These are phyloP conservation scores for Gliomastix tumulicola DNA, from an alignment of 2,329 filamentous ascomycete species.

Conservation along the genomic window DNA sequence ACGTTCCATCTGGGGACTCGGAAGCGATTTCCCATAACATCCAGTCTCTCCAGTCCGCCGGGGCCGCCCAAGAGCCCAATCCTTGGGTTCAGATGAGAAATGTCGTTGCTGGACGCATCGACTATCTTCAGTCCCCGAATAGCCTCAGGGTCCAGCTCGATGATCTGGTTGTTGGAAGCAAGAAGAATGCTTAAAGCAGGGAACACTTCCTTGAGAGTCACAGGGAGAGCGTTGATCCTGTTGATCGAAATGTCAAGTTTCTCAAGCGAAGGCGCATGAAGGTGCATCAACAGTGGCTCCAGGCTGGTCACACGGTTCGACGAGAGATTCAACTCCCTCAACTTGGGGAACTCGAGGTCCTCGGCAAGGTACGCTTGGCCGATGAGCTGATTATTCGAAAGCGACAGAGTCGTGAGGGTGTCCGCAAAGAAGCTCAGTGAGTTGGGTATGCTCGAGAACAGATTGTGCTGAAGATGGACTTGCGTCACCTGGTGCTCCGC, in stretches of 20 bases:
- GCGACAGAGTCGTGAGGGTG: slow-evolving; percentile 63
- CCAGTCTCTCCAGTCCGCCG: slow-evolving; percentile 55
- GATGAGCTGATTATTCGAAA: slow-evolving; percentile 68
- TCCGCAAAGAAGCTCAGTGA: slow-evolving; percentile 65
- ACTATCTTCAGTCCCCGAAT: slow-evolving; percentile 69
- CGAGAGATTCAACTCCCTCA: slow-evolving; percentile 71
- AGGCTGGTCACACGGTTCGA: slow-evolving; percentile 69
- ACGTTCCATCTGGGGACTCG: slow-evolving; percentile 79
- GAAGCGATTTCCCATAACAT: slow-evolving; percentile 82
- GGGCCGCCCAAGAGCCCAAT: slow-evolving; percentile 68
- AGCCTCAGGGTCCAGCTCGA: slow-evolving; percentile 63
- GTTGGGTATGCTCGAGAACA: slow-evolving; percentile 61
- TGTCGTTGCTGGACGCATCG: slow-evolving; percentile 78
- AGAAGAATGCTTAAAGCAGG: slow-evolving; percentile 65
- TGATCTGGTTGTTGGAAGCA: slow-evolving; percentile 72
- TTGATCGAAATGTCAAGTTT: slow-evolving; percentile 80
- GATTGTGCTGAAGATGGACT: slow-evolving; percentile 71
- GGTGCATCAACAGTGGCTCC: slow-evolving; percentile 53
- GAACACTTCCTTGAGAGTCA: slow-evolving; percentile 55
- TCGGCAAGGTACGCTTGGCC: slow-evolving; percentile 59
- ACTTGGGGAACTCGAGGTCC: slow-evolving; percentile 60
- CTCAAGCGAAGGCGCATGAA: slow-evolving; percentile 68
- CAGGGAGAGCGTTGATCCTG: slow-evolving; percentile 64
- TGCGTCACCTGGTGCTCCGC: slow-evolving; percentile 43
- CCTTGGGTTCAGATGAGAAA: slow-evolving; percentile 71